These are phyloP conservation scores for Setomelanomma holmii DNA, from an alignment of 2,329 filamentous ascomycete species.

Conservation along the genomic window DNA sequence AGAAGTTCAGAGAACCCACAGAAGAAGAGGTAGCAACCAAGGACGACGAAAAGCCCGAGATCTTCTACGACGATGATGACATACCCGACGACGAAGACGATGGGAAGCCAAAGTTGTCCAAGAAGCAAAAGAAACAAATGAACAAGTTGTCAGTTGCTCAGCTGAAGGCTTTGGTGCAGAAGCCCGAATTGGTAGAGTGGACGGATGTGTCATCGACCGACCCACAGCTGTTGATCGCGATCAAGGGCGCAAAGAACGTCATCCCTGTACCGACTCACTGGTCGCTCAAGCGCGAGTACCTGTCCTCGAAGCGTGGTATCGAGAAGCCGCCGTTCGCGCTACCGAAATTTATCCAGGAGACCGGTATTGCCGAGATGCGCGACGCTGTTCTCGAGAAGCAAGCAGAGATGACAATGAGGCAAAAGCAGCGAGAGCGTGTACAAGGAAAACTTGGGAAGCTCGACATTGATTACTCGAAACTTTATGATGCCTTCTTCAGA, in stretches of 20 bases:
- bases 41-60: slow-evolving; percentile 75
- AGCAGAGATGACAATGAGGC: slow-evolving; percentile 87
- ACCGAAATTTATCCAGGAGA: slow-evolving; percentile 96
- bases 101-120: slow-evolving; percentile 75
- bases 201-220: slow-evolving; percentile 92
- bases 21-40: slow-evolving; percentile 65
- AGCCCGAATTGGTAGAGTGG: slow-evolving; percentile 97
- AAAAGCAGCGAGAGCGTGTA: slow-evolving; percentile 93
- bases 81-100: slow-evolving; percentile 86
- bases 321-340: slow-evolving; percentile 93
- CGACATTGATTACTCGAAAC: slow-evolving; percentile 97
- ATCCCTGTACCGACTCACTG: slow-evolving; percentile 94
- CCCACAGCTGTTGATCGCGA: slow-evolving; percentile 85
- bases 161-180: slow-evolving; percentile 87
- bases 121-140: slow-evolving; percentile 91
- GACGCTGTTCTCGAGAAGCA: slow-evolving; percentile 97
- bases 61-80: slow-evolving; percentile 83
- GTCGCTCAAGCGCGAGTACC: slow-evolving; percentile 95
- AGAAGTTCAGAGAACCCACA: slow-evolving; percentile 68
- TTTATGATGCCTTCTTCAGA: slow-evolving; percentile 98
- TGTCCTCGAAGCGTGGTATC: slow-evolving; percentile 95
- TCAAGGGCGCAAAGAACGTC: slow-evolving; percentile 94
- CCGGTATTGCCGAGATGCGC: slow-evolving; percentile 96
- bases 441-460: slow-evolving; percentile 96
- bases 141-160: slow-evolving; percentile 95